phyloP scores from a whole-genome alignment of 176 grass and related monocot species.

The Ensete glaucum region DNA sequence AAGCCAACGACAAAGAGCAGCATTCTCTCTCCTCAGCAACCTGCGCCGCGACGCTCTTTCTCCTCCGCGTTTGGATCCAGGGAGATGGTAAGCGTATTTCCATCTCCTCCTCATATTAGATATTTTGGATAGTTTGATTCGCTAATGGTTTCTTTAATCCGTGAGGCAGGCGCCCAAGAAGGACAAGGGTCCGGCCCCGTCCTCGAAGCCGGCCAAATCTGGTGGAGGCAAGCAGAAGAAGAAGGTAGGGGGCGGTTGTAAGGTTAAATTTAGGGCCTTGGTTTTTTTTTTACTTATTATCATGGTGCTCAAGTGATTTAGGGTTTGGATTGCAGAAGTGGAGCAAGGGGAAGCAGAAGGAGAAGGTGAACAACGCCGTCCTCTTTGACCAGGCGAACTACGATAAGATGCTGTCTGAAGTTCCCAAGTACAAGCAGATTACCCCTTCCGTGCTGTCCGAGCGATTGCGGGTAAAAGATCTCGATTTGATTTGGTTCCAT shows the following conservation, averaged over 20 bases:
- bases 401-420: constrained; percentile 27
- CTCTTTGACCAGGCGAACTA: constrained; percentile 26
- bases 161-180: constrained; percentile 23
- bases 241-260: constrained; percentile 6
- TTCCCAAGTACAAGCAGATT: constrained; percentile 30
- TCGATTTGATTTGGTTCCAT: not conserved
- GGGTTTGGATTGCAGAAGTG: constrained; percentile 17
- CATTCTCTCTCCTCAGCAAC: not conserved
- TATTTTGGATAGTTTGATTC: not conserved
- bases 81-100: not conserved
- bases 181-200: constrained; percentile 24
- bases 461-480: constrained; percentile 22
- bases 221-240: constrained; percentile 32
- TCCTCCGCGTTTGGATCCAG: not conserved
- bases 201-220: constrained; percentile 26
- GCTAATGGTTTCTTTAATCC: not conserved
- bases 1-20: not conserved
- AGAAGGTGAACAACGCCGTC: constrained; percentile 30
- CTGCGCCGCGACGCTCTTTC: not conserved
- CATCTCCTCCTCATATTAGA: not conserved
- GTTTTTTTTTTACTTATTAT: not conserved
- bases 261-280: not conserved
- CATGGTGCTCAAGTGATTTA: not conserved
- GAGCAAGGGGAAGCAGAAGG: constrained; percentile 34
- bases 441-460: constrained; percentile 24